phyloP scores from a whole-genome alignment of 1,284 basidiomycete species.

The Boletellus sp. region DNA sequence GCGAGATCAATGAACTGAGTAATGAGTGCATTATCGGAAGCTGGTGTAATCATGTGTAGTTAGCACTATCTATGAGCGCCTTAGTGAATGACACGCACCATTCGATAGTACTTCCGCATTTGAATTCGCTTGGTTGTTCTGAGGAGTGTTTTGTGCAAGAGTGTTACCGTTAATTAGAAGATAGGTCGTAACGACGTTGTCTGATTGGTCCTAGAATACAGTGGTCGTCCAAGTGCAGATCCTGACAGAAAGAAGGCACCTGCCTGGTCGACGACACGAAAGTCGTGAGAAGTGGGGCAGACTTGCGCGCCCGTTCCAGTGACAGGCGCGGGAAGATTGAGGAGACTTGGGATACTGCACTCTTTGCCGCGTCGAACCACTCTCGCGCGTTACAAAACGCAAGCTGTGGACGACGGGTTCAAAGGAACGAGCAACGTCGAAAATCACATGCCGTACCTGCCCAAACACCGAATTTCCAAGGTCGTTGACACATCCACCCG shows the following conservation, averaged over 20 bases:
- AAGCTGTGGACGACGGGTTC: slow-evolving; percentile 10
- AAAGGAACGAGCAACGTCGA: neutral
- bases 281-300: slow-evolving; percentile 27
- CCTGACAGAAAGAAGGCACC: neutral
- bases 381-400: slow-evolving; percentile 21
- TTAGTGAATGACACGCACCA: slow-evolving; percentile 8
- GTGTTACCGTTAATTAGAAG: slow-evolving; percentile 23
- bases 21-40: slow-evolving; percentile 26
- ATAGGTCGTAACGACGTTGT: slow-evolving; percentile 28
- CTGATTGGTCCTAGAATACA: slow-evolving; percentile 24
- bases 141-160: slow-evolving; percentile 26
- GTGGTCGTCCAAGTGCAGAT: neutral
- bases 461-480: slow-evolving; percentile 20
- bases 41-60: slow-evolving; percentile 1
- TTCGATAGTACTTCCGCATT: slow-evolving; percentile 23
- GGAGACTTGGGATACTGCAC: slow-evolving; percentile 19
- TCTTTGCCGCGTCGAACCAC: slow-evolving; percentile 22
- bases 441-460: slow-evolving; percentile 11
- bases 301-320: slow-evolving; percentile 17
- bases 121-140: slow-evolving; percentile 24
- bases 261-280: slow-evolving; percentile 27
- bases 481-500: slow-evolving; percentile 23
- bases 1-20: slow-evolving; percentile 25
- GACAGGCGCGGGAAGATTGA: slow-evolving; percentile 19
- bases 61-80: neutral